Evolutionary conservation across 495 filamentous ascomycete species (phyloP), one percentile per base, ranked within the genome.

Genomic region (Xylaria longipes): DNA sequence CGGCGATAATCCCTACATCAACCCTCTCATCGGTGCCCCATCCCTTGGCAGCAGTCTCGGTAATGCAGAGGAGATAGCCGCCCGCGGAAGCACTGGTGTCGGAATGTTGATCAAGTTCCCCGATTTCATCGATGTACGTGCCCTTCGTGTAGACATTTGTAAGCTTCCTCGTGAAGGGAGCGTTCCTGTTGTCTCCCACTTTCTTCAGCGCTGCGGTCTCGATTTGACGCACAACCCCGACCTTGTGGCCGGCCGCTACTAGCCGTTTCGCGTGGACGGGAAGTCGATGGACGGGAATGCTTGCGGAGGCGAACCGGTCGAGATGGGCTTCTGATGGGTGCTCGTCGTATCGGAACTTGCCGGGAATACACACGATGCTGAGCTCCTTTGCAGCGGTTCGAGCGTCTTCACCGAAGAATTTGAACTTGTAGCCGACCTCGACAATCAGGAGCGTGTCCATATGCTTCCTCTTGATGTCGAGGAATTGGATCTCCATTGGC

Each of bases 161-260:
- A 74, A 99, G 88, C 75, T 97, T 96, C 50, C 96, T 91, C 22
- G 91, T 89, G 74, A 99, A 99, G 0, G 96, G 94, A 1, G 93
- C 89, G 78, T 97, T 98, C 68, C 93, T 88, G 79, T 99, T 99
- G 80, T 98, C 94, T 7, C 96, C 97, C 9, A 90, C 96, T 45
- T 97, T 97, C 78, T 99, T 99, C 69, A 99, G 83, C 0, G 96
- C 96, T n/a, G 96, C 96, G 0, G 96, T 99, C 81, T 99, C 96
- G n/a, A 97, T 84, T 81, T 99, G 96, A 25, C 97, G 87, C 1
- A 99, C 96, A 11, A 99, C 91, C 17, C 96, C 96, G 58, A 99
- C 95, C 78, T 99, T 99, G 78, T 98, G 91, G 5, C 96, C 96
- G 1, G 96, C 94, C 3, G 91, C 89, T 17, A 99, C 92, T 1